Percentiles rank a stretch among this genome's conserved stretches.
phyloP scores from a whole-genome alignment of 768 basidiomycete genomes.

The Lactarius evosmus region DNA sequence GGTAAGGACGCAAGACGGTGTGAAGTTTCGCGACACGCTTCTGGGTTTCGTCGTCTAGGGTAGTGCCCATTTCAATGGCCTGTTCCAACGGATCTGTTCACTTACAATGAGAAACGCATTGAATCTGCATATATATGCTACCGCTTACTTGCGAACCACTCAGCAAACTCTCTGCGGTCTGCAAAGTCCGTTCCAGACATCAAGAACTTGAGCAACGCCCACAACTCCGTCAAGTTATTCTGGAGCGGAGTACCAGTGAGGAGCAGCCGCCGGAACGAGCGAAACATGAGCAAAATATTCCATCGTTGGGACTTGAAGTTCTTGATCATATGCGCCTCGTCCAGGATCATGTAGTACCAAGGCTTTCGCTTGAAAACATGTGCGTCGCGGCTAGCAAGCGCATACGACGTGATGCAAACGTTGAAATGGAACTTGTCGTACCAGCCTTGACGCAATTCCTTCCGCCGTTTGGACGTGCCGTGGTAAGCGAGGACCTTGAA shows the following conservation, averaged over 20 bases:
- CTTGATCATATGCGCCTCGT: conserved; percentile 98
- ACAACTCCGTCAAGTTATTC: conserved; percentile 94
- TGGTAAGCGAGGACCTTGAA: conserved; percentile 88
- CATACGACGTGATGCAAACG: conserved; percentile 93
- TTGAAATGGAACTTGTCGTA: conserved; percentile 87
- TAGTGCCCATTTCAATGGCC: conserved; percentile 81
- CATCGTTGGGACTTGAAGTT: conserved; percentile 93
- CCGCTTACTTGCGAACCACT: conserved; percentile 92
- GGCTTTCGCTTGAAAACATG: conserved; percentile 88
- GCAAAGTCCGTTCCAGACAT: conserved; percentile 89
- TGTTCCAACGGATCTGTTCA: conserved; percentile 85
- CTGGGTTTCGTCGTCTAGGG: conserved; percentile 76
- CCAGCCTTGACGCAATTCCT: conserved; percentile 89
- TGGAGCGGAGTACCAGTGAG: conserved; percentile 95
- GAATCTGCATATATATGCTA: neutral
- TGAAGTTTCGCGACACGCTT: conserved; percentile 87
- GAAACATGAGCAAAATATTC: conserved; percentile 88
- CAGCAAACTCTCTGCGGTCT: conserved; percentile 87
- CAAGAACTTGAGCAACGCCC: conserved; percentile 92
- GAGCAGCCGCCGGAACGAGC: conserved; percentile 79
- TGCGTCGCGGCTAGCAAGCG: conserved; percentile 86
- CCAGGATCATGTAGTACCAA: conserved; percentile 96
- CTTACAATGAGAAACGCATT: conserved; percentile 11
- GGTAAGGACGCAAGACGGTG: conserved; percentile 91
- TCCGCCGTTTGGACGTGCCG: conserved; percentile 83